Conservation (phyloP, 225 moss, liverwort and hornwort species). For the Antitrichia curtipendula region DNA sequence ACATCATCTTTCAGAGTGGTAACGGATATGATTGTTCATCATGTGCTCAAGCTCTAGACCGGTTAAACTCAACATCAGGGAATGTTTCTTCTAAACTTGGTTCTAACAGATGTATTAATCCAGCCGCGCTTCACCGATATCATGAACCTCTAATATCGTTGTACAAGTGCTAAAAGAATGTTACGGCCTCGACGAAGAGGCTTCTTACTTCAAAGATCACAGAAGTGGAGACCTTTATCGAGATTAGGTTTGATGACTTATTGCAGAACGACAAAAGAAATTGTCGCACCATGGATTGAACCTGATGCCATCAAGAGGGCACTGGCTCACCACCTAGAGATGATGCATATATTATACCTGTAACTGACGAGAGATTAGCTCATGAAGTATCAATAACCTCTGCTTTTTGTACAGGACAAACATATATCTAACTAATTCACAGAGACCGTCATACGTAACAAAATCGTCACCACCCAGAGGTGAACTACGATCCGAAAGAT, state of each 20-base stretch:
- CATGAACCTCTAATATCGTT: not conserved
- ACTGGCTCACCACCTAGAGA: conserved; percentile 16
- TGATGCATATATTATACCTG: not conserved
- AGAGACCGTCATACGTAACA: conserved; percentile 11
- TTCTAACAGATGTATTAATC: rapidly evolving
- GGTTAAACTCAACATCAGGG: not conserved
- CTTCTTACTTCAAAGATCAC: rapidly evolving
- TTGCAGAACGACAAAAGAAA: rapidly evolving
- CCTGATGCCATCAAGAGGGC: not conserved
- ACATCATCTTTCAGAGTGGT: not conserved
- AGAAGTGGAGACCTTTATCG: rapidly evolving
- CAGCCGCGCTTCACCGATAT: too few relatives aligned
- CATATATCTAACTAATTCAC: rapidly evolving
- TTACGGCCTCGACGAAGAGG: rapidly evolving
- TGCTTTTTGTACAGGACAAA: conserved; percentile 9
- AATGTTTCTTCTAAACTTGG: rapidly evolving
- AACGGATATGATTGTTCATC: not conserved
- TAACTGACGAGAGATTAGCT: conserved; percentile 24
- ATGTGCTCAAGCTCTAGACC: not conserved
- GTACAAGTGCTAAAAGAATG: too few relatives aligned
- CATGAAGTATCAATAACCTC: conserved; percentile 1
- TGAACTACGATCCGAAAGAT: conserved; percentile 32
- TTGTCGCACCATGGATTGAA: conserved; percentile 29
- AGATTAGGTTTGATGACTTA: too few relatives aligned
- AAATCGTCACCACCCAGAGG: conserved; percentile 30